Conservation (phyloP, 139 green algal genomes). For the Chlorella sp. region DNA sequence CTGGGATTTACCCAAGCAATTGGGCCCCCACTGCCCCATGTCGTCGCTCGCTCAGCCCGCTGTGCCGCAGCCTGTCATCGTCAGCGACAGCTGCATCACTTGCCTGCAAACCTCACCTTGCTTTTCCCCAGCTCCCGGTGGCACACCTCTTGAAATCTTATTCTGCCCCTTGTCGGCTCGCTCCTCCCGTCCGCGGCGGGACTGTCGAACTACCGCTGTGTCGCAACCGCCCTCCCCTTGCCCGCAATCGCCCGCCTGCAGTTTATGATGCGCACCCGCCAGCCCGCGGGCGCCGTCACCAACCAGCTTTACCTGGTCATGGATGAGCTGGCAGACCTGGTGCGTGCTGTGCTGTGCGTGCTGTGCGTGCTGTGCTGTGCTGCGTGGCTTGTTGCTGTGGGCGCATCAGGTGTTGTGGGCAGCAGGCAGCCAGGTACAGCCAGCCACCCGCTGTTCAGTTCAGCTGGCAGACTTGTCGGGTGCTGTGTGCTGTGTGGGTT, state of each 20-base stretch:
- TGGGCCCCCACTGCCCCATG: too few species aligned
- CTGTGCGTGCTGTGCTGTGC: constrained; percentile 44
- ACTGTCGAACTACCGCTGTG: too few species aligned
- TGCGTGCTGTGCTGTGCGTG: constrained; percentile 28
- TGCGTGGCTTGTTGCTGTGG: background rate
- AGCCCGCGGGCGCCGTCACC: constrained; percentile 88
- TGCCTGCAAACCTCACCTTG: too few species aligned
- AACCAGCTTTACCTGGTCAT: constrained; percentile 98
- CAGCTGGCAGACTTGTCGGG: constrained; percentile 93
- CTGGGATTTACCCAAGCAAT: too few species aligned
- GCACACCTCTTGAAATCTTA: too few species aligned
- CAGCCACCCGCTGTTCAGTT: constrained; percentile 96
- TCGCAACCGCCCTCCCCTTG: too few species aligned
- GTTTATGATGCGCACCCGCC: constrained; percentile 99
- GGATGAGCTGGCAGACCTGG: constrained; percentile 97
- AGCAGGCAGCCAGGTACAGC: background rate
- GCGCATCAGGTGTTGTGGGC: background rate
- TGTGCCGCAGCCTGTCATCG: too few species aligned
- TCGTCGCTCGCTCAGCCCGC: too few species aligned
- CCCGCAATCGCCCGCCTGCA: constrained; percentile 32
- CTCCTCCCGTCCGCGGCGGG: too few species aligned
- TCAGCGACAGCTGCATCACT: too few species aligned
- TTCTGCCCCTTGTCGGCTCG: too few species aligned
- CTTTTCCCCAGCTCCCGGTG: too few species aligned
- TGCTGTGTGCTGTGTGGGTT: background rate